Percentiles rank a stretch among this genome's conserved stretches.
Conservation (phyloP, 345 rosid genomes). For the Erucastrum elatum region DNA sequence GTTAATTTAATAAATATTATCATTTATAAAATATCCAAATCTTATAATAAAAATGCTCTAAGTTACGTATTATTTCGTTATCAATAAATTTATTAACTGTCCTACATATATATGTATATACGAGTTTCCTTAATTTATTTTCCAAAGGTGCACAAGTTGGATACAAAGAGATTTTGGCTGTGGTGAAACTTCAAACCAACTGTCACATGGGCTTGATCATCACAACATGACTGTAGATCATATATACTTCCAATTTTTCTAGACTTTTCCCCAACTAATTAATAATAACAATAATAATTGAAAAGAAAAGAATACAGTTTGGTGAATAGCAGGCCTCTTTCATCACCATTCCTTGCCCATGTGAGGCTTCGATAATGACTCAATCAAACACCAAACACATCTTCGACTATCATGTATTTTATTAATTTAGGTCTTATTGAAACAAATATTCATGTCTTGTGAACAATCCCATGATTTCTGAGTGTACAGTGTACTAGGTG, state of each 20-base stretch:
- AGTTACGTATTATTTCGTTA: background rate
- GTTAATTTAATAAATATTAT: background rate
- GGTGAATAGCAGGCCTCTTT: slow-evolving; percentile 49
- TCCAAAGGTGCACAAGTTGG: slow-evolving; percentile 24
- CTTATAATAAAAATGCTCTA: background rate
- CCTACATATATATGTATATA: background rate
- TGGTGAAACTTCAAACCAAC: slow-evolving; percentile 40
- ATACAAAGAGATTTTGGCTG: slow-evolving; percentile 36
- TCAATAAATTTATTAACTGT: background rate
- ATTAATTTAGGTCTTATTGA: slow-evolving; percentile 13
- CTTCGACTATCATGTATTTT: slow-evolving; percentile 17
- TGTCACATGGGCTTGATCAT: slow-evolving; percentile 50
- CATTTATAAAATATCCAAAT: background rate
- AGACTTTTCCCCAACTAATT: slow-evolving; percentile 38
- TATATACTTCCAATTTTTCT: slow-evolving; percentile 41
- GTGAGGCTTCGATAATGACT: slow-evolving; percentile 50
- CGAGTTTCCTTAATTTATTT: background rate
- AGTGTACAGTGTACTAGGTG: slow-evolving; percentile 20
- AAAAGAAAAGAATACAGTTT: background rate
- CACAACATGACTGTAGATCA: slow-evolving; percentile 43
- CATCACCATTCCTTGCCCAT: slow-evolving; percentile 58
- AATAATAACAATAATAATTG: slow-evolving; percentile 26
- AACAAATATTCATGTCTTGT: slow-evolving; percentile 14
- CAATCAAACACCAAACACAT: slow-evolving; percentile 30
- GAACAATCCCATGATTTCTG: slow-evolving; percentile 26